phyloP scores from a whole-genome alignment of 2,329 filamentous ascomycete genomes.

The Polytolypa hystricis region DNA sequence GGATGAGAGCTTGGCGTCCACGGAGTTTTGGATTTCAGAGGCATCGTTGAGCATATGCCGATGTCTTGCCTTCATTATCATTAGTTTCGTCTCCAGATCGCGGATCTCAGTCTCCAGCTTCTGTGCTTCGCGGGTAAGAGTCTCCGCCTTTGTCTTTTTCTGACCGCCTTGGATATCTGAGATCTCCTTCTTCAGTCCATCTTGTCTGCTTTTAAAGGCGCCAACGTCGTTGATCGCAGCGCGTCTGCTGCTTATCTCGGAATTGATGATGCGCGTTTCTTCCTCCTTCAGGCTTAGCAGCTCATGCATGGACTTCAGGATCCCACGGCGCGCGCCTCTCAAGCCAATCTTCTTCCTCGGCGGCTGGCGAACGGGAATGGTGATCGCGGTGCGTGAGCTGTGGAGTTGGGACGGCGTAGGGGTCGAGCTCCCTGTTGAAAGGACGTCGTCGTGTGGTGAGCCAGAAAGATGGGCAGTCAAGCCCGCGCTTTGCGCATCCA shows the following conservation, averaged over 20 bases:
- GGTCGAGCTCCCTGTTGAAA: constrained; percentile 37
- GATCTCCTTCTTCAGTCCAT: constrained; percentile 42
- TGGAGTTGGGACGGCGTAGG: constrained; percentile 20
- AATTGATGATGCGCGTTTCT: constrained; percentile 41
- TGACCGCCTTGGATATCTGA: constrained; percentile 36
- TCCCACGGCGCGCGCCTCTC: constrained; percentile 43
- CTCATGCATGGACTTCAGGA: constrained; percentile 46
- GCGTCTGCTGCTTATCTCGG: constrained; percentile 35
- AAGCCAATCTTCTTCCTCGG: constrained; percentile 39
- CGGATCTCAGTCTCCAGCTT: constrained; percentile 46
- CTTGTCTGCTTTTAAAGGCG: constrained; percentile 39
- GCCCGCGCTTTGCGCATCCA: constrained; percentile 51
- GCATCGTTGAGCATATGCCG: constrained; percentile 42
- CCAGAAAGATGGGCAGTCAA: constrained; percentile 39
- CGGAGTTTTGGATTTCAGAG: constrained; percentile 43
- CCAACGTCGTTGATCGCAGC: constrained; percentile 41
- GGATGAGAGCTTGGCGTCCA: constrained; percentile 48
- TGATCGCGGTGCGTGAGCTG: constrained; percentile 24
- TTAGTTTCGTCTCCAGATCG: constrained; percentile 45
- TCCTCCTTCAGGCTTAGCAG: constrained; percentile 46
- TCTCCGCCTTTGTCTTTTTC: constrained; percentile 32
- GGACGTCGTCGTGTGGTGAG: constrained; percentile 29
- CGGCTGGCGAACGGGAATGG: constrained; percentile 29
- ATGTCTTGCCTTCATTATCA: constrained; percentile 45
- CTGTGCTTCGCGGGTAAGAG: constrained; percentile 40